Evolutionary conservation across 257 asterid genomes (phyloP).

Genomic region (Jacaranda mimosifolia): DNA sequence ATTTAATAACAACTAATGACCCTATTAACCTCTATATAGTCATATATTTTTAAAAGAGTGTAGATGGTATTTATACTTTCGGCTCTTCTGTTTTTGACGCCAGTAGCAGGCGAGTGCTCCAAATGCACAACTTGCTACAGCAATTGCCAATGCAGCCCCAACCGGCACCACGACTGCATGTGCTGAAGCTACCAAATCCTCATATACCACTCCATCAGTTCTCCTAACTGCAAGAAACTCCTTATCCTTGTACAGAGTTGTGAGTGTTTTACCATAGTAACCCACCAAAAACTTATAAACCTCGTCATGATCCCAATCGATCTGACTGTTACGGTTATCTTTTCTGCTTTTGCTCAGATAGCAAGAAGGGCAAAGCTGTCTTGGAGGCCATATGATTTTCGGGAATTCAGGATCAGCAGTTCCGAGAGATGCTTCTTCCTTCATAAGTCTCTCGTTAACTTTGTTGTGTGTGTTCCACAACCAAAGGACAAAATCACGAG

Average conservation of each 20-base stretch:
- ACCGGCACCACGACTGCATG: conserved; percentile 67
- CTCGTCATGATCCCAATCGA: conserved; percentile 56
- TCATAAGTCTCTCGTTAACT: conserved; percentile 66
- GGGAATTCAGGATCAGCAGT: conserved; percentile 72
- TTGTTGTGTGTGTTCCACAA: conserved; percentile 73
- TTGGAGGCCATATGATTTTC: conserved; percentile 64
- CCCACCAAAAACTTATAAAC: conserved; percentile 55
- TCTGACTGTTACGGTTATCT: conserved; percentile 20
- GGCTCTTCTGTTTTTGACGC: conserved; percentile 71
- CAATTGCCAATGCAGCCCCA: conserved; percentile 77
- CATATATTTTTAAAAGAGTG: conserved; percentile 65
- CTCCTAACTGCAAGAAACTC: conserved; percentile 41
- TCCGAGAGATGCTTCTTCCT: conserved; percentile 57
- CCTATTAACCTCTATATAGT: conserved; percentile 24
- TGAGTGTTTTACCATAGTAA: conserved; percentile 58
- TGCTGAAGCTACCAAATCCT: conserved; percentile 55
- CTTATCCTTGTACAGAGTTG: conserved; percentile 53
- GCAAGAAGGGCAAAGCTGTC: conserved; percentile 67
- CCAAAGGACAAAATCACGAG: conserved; percentile 67
- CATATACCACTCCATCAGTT: conserved; percentile 31
- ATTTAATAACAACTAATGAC: background rate
- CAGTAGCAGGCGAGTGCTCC: conserved; percentile 78
- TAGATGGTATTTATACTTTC: conserved; percentile 68
- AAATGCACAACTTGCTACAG: conserved; percentile 74
- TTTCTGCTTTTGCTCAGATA: conserved; percentile 37